Percentiles rank a stretch among this genome's conserved stretches.
phyloP scores from a whole-genome alignment of 345 rosid genomes.

The Salix arbutifolia region DNA sequence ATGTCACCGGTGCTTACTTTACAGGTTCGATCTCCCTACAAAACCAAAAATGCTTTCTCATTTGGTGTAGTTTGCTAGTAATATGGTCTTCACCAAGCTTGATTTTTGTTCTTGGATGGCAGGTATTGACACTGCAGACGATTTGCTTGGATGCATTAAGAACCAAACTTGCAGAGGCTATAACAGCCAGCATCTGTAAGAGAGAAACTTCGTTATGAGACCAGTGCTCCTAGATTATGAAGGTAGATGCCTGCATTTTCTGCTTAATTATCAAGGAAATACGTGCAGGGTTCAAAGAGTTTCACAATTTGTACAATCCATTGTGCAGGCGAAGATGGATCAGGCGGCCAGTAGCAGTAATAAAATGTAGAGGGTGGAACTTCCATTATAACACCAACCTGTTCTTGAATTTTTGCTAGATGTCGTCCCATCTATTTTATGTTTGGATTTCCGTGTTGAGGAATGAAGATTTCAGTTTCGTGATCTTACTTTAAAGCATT shows the following conservation, averaged over 20 bases:
- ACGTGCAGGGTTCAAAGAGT: background rate
- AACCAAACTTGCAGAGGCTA: constrained; percentile 5
- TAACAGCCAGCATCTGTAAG: background rate
- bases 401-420: background rate
- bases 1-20: constrained; percentile 27
- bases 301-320: background rate
- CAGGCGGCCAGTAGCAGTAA: background rate
- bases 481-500: too few relatives aligned
- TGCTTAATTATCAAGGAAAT: background rate
- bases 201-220: background rate
- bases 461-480: too few relatives aligned
- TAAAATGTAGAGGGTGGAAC: background rate
- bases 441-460: background rate
- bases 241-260: background rate
- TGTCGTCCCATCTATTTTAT: background rate
- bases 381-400: background rate
- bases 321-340: background rate
- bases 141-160: constrained; percentile 12
- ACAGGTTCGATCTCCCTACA: constrained; percentile 11
- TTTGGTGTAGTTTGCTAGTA: background rate
- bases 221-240: background rate
- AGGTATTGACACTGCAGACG: constrained; percentile 22
- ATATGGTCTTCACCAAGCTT: background rate
- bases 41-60: background rate
- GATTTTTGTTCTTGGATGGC: background rate